Evolutionary conservation across 1,284 basidiomycete genomes (phyloP).

Genomic region (Nidula niveotomentosa): DNA sequence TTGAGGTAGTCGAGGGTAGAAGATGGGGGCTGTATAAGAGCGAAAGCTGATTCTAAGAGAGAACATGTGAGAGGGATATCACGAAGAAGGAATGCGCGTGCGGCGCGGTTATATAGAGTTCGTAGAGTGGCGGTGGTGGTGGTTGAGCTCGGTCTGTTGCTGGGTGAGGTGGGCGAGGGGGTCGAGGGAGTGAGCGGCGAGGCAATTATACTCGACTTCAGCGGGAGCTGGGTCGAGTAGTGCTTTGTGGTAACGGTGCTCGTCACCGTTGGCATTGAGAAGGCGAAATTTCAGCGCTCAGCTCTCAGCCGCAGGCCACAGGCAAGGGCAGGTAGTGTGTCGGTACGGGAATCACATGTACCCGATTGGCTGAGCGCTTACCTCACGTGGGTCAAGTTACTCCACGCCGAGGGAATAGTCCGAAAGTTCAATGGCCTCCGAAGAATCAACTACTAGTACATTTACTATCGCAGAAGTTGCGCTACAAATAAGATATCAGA

Average conservation of each 20-base stretch:
- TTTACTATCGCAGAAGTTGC: too few species aligned
- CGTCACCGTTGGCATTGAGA: conserved; percentile 42
- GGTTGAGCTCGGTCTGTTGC: conserved; percentile 20
- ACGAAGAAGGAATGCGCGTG: conserved; percentile 72
- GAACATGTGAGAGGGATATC: conserved; percentile 63
- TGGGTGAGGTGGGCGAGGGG: conserved; percentile 12
- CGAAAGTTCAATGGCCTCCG: too few species aligned
- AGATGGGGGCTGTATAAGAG: conserved; percentile 51
- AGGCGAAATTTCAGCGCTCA: neutral
- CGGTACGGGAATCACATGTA: conserved; percentile 19
- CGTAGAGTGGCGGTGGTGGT: conserved; percentile 51
- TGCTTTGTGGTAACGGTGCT: conserved; percentile 26
- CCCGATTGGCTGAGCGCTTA: conserved; percentile 7
- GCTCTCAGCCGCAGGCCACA: neutral
- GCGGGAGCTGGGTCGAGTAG: conserved; percentile 18
- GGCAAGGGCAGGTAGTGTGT: neutral
- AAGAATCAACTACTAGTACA: too few species aligned
- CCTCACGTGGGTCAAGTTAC: neutral
- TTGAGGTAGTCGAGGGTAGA: conserved; percentile 42
- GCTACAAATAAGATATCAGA: too few species aligned
- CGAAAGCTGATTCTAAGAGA: conserved; percentile 67
- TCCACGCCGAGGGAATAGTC: too few species aligned
- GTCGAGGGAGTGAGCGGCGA: conserved; percentile 10
- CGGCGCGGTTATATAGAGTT: conserved; percentile 72
- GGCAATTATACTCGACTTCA: conserved; percentile 18